Evolutionary conservation across 2,329 filamentous ascomycete species (phyloP).

Genomic region (Fulvia fulva): DNA sequence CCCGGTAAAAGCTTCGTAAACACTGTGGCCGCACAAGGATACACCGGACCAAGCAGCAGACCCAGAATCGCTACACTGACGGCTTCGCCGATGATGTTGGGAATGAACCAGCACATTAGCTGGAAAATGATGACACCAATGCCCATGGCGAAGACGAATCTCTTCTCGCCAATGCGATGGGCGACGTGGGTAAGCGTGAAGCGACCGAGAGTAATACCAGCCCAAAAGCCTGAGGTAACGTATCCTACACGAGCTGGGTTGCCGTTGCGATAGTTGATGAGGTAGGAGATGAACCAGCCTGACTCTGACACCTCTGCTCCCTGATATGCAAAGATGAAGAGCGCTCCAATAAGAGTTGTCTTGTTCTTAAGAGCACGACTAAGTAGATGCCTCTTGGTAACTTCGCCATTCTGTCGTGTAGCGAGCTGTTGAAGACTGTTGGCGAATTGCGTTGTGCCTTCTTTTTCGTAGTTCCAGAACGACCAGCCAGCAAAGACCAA

Average conservation of each 20-base stretch:
- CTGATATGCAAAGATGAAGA: constrained; percentile 85
- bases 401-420: constrained; percentile 41
- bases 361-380: constrained; percentile 49
- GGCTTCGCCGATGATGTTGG: constrained; percentile 43
- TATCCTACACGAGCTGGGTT: constrained; percentile 71
- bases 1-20: constrained; percentile 59
- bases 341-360: constrained; percentile 67
- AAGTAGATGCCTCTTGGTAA: constrained; percentile 48
- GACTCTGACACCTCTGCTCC: constrained; percentile 79
- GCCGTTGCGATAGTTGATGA: constrained; percentile 68
- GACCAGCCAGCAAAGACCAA: constrained; percentile 60
- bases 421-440: constrained; percentile 42
- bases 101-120: constrained; percentile 64
- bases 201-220: constrained; percentile 48
- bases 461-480: constrained; percentile 67
- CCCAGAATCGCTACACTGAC: constrained; percentile 59
- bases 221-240: constrained; percentile 67
- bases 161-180: constrained; percentile 65
- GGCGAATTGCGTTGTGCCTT: constrained; percentile 46
- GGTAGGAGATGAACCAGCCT: constrained; percentile 82
- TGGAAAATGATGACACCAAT: constrained; percentile 63
- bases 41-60: constrained; percentile 72
- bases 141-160: constrained; percentile 61
- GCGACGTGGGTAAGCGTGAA: constrained; percentile 67
- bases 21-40: constrained; percentile 66